Evolutionary conservation across 441 rosid species (phyloP).

Genomic region (Omphalea diandra): DNA sequence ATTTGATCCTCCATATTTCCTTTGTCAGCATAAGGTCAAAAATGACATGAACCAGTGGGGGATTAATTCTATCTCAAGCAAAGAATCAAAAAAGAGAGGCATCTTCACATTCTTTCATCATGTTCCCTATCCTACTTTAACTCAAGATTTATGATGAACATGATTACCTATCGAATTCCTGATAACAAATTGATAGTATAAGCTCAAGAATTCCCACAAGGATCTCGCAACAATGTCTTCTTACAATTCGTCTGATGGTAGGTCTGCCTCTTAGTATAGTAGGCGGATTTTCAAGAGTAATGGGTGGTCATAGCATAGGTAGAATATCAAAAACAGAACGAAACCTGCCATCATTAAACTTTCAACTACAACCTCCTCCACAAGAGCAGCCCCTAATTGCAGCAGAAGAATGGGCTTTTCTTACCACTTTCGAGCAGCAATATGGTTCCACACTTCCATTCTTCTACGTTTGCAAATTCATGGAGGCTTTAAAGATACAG

Average conservation of each 20-base stretch:
- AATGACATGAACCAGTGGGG: not conserved
- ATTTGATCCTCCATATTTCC: conserved; percentile 26
- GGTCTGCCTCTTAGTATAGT: conserved; percentile 47
- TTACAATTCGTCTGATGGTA: conserved; percentile 43
- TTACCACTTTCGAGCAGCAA: conserved; percentile 46
- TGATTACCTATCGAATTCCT: too few relatives aligned
- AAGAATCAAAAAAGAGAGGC: conserved; percentile 31
- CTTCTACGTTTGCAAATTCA: conserved; percentile 36
- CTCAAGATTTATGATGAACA: conserved; percentile 23
- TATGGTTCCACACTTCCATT: conserved; percentile 51
- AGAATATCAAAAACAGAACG: conserved; percentile 39
- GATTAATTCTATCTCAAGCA: conserved; percentile 34
- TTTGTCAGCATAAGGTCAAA: conserved; percentile 6
- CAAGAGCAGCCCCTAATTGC: conserved; percentile 24
- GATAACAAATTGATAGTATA: too few relatives aligned
- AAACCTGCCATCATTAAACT: conserved; percentile 20
- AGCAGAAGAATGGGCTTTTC: conserved; percentile 48
- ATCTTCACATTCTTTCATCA: conserved; percentile 31
- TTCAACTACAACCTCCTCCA: conserved; percentile 27
- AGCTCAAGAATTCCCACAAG: too few relatives aligned
- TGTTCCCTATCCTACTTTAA: conserved; percentile 26
- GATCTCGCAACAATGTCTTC: conserved; percentile 19
- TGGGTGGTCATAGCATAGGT: conserved; percentile 33
- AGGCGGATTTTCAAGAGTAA: conserved; percentile 47
- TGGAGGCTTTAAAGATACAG: conserved; percentile 47